Evolutionary conservation across 495 filamentous ascomycete genomes (phyloP), one percentile per base, ranked within the genome.

Genomic region (Aspergillus sclerotiicarbonarius): DNA sequence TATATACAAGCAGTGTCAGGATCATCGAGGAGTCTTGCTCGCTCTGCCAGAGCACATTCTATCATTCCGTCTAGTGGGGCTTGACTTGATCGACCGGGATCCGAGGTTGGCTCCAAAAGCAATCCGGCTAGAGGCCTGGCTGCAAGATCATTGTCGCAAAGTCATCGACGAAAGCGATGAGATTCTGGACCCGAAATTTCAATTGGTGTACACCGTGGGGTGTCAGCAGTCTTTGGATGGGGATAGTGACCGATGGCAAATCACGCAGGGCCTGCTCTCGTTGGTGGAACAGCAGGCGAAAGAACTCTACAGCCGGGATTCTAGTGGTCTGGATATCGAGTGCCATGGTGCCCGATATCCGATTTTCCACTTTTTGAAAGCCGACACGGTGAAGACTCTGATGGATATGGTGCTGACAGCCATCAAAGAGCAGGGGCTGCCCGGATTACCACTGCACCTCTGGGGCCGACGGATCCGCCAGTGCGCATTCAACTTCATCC

Each of bases 121-220:
- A 2, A 44, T 59, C 18, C 9, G 9, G 3, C 15, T 49, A 5
- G 31, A 49, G 29, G 29, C 12, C 2, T 45, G 44, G 13, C 37
- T 59, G 15, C 41, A 35, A 13, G 25, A 51, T 0, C 55, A 64
- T 7, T 77, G 75, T 0, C 67, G 84, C 2, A 80, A 87, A 56
- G 76, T 90, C 12, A 67, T 90, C 0, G 85, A 90, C 51, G 85
- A 89, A 67, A 86, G 83, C 53, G 86, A 90, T 57, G 84, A 89
- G 57, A 84, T 81, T 49, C 79, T 89, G 25, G 82, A 73, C 57
- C 77, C 80, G 19, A 81, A 78, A 52, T 84, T 83, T 25, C 80
- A 89, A 61, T 62, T 89, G 6, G 80, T 90, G 13, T 92, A 91
- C 59, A 87, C 86, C 0, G 82, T 89, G 59, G 88, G 89, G 6